A percentile compares a stretch with the other conserved stretches of the same genome.
Evolutionary conservation across 163 green algal genomes (phyloP).

Genomic region (Coccomyxa subellipsoidea): DNA sequence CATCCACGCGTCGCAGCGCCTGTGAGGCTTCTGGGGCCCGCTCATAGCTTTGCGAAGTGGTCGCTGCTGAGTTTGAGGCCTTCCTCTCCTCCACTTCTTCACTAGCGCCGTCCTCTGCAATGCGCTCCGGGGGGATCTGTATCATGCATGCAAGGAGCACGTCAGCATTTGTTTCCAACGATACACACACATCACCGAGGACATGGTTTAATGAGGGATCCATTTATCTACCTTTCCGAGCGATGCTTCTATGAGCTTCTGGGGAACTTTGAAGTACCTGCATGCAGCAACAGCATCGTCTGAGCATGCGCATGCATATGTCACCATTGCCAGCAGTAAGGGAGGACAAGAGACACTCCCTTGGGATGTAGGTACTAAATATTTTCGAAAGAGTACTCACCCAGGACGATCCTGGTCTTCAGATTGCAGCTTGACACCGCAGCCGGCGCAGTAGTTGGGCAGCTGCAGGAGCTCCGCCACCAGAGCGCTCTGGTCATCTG

Average conservation of each 20-base stretch:
- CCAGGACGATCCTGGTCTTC: constrained; percentile 13
- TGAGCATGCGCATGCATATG: constrained; percentile 27
- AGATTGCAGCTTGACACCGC: constrained; percentile 19
- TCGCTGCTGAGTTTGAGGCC: not conserved
- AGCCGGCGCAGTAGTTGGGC: constrained; percentile 23
- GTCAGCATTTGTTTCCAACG: no score
- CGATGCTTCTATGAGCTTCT: constrained; percentile 42
- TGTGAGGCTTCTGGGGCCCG: not conserved
- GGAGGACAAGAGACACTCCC: no score
- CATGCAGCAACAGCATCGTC: not conserved
- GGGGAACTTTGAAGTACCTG: constrained; percentile 69
- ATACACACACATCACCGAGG: no score
- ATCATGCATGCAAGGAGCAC: no score
- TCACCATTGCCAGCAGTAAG: not conserved
- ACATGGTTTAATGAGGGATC: not conserved
- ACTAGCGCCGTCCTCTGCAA: not conserved
- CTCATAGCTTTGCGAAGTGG: not conserved
- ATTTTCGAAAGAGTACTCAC: no score
- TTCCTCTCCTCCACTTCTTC: not conserved
- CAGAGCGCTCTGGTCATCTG: not conserved
- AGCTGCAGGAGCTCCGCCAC: not conserved
- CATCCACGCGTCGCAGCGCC: not conserved
- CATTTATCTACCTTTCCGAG: constrained; percentile 12
- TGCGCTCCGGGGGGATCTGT: no score
- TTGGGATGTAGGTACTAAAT: no score